phyloP scores from a whole-genome alignment of 108 stramenopile species.

The Skeletonema menzelii region DNA sequence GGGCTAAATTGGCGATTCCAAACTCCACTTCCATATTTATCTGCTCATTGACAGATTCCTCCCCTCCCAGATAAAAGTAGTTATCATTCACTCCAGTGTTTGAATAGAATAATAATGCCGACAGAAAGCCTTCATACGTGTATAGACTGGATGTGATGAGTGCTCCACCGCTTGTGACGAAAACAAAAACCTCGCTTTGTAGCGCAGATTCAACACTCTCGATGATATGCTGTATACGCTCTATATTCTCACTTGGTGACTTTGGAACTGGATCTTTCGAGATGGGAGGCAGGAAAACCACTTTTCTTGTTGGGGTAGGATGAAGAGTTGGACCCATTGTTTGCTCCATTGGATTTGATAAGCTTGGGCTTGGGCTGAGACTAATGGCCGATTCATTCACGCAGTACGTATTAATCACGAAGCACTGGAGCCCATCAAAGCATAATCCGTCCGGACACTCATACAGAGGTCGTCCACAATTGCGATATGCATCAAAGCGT shows the following conservation, averaged over 20 bases:
- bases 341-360: neutral
- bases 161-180: slow-evolving; percentile 9
- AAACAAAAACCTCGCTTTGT: slow-evolving; percentile 17
- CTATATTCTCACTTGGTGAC: slow-evolving; percentile 6
- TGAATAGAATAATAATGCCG: slow-evolving; percentile 9
- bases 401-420: neutral
- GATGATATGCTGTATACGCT: neutral
- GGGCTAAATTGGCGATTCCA: slow-evolving; percentile 20
- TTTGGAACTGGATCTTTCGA: neutral
- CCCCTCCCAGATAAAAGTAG: slow-evolving; percentile 17
- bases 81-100: neutral
- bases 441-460: neutral
- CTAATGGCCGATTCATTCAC: neutral
- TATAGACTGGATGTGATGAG: slow-evolving; percentile 8
- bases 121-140: slow-evolving; percentile 13
- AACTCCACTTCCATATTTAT: neutral
- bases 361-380: neutral
- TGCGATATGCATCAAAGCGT: neutral
- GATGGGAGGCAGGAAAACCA: slow-evolving; percentile 1
- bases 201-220: neutral
- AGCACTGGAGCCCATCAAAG: neutral
- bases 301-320: neutral
- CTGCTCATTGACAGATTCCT: neutral
- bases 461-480: neutral
- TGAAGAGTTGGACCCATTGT: neutral